These are phyloP conservation scores for Aspergillus brunneoviolaceus DNA, from an alignment of 2,329 filamentous ascomycete genomes.

Conservation along the genomic window DNA sequence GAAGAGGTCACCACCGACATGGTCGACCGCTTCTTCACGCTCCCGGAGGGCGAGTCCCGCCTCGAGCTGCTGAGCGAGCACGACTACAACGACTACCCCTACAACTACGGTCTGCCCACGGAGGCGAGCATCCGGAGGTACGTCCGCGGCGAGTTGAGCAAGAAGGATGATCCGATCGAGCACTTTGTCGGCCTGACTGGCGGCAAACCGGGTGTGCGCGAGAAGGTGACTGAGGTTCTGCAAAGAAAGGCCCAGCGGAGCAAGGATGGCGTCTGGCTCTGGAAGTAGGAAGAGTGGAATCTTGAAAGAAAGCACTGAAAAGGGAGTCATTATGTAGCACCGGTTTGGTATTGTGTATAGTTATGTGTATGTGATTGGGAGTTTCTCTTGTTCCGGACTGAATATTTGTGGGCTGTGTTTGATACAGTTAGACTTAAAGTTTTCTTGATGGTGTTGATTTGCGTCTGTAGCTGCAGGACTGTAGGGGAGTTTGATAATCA, in stretches of 20 bases:
- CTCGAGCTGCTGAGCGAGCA: slow-evolving; percentile 61
- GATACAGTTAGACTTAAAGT: neutral
- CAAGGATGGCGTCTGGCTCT: neutral
- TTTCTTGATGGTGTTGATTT: no score
- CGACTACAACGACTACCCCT: slow-evolving; percentile 73
- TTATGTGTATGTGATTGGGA: neutral
- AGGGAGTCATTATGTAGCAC: neutral
- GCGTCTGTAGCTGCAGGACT: no score
- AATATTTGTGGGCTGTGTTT: neutral
- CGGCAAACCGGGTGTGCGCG: slow-evolving; percentile 67
- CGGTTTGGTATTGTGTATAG: neutral
- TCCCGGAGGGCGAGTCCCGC: slow-evolving; percentile 44
- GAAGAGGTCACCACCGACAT: slow-evolving; percentile 61
- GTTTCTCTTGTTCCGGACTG: slow-evolving; percentile 28
- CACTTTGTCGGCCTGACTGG: slow-evolving; percentile 61
- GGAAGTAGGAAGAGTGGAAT: neutral
- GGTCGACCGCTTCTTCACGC: slow-evolving; percentile 69
- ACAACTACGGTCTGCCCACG: slow-evolving; percentile 69
- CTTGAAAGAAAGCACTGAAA: neutral
- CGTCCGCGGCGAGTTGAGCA: slow-evolving; percentile 46
- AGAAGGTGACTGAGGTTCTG: slow-evolving; percentile 69
- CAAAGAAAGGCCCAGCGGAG: slow-evolving; percentile 39
- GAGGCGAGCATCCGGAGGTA: slow-evolving; percentile 57
- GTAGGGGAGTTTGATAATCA: no score
- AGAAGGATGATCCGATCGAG: slow-evolving; percentile 59